These are phyloP conservation scores for Dryas octopetala DNA, from an alignment of 306 rosid genomes.

Conservation along the genomic window DNA sequence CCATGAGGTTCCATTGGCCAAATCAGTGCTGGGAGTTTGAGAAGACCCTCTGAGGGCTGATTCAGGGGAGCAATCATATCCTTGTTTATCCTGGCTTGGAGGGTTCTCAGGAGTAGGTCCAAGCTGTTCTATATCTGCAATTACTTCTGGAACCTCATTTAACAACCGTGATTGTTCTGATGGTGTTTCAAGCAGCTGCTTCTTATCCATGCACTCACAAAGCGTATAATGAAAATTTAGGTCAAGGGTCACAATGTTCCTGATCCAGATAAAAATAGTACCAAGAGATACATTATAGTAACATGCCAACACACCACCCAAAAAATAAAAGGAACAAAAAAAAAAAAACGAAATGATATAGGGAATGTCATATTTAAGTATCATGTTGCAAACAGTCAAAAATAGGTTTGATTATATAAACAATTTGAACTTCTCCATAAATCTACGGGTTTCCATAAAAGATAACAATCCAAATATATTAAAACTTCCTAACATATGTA, in stretches of 20 bases:
- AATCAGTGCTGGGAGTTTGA: slow-evolving; percentile 21
- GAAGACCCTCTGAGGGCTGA: slow-evolving; percentile 25
- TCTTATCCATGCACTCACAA: slow-evolving; percentile 46
- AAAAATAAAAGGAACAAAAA: not conserved
- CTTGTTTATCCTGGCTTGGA: slow-evolving; percentile 31
- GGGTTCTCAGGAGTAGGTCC: slow-evolving; percentile 35
- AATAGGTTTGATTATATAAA: not conserved
- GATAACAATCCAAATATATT: not conserved
- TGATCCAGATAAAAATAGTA: not conserved
- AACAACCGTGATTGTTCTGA: slow-evolving; percentile 57
- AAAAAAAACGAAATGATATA: not conserved
- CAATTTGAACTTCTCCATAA: not conserved
- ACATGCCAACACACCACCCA: not conserved
- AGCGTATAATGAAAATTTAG: slow-evolving; percentile 44
- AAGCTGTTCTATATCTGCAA: slow-evolving; percentile 47
- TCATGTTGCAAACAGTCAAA: not conserved
- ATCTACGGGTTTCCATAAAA: not conserved
- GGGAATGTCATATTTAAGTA: not conserved
- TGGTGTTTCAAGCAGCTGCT: slow-evolving; percentile 46
- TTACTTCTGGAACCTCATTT: slow-evolving; percentile 46
- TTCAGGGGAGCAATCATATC: slow-evolving; percentile 29
- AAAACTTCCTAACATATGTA: not conserved
- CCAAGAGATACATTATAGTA: not conserved
- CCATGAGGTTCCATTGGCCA: slow-evolving; percentile 21
- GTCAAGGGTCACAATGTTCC: slow-evolving; percentile 51